These are phyloP conservation scores for Aspergillus ostianus DNA, from an alignment of 495 filamentous ascomycete genomes.

Conservation along the genomic window DNA sequence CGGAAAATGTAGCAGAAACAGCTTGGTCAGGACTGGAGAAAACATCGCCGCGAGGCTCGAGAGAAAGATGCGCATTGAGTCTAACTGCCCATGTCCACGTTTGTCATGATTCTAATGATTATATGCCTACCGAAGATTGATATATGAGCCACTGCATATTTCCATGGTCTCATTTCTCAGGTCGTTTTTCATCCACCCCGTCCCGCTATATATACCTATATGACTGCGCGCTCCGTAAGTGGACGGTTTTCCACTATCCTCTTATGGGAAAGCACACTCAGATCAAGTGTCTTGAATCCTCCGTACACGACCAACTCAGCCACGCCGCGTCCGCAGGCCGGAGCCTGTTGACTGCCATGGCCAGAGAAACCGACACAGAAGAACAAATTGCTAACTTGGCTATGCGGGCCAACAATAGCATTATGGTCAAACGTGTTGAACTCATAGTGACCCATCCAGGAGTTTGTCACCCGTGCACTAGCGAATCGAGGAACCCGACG, in stretches of 20 bases:
- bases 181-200: too few relatives aligned
- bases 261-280: slow-evolving; percentile 3
- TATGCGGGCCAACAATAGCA: slow-evolving; percentile 5
- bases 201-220: neutral
- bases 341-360: slow-evolving; percentile 10
- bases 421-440: slow-evolving; percentile 12
- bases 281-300: neutral
- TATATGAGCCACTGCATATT: too few relatives aligned
- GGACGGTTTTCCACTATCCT: slow-evolving; percentile 2
- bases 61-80: too few relatives aligned
- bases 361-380: slow-evolving; percentile 11
- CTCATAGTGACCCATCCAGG: slow-evolving; percentile 12
- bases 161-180: too few relatives aligned
- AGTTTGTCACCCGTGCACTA: slow-evolving; percentile 3
- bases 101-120: too few relatives aligned
- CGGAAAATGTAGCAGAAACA: too few relatives aligned
- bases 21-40: too few relatives aligned
- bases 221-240: slow-evolving; percentile 9
- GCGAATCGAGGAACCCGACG: slow-evolving; percentile 1
- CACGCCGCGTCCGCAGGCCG: slow-evolving; percentile 6
- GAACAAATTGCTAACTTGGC: neutral
- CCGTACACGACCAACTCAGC: slow-evolving; percentile 8
- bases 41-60: too few relatives aligned
- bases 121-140: too few relatives aligned
- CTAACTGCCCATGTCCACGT: too few relatives aligned